Evolutionary conservation across 2,329 filamentous ascomycete species (phyloP), one percentile per base, ranked within the genome.

Genomic region (Fusarium heterosporum): DNA sequence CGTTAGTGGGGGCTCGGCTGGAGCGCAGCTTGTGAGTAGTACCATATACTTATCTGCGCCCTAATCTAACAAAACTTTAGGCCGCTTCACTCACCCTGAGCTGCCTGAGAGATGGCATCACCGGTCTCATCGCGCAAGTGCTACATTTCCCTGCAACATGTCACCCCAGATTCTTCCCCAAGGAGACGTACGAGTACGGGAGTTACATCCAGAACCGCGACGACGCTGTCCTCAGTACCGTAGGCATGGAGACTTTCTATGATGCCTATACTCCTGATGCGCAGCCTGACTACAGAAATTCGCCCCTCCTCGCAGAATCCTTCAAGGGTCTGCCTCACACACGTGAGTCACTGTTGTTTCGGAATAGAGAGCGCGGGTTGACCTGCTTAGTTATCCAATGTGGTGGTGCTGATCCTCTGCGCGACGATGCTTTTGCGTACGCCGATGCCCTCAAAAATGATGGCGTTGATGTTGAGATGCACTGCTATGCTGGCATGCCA

Each of bases 81-180:
- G 71, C 71, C 3, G 68, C 71, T 7, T 61, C 60, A 1, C 53
- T 73, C 4, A 53, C 49, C 3, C 5, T 73, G 0, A 36, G 61
- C 6, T 66, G 61, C 6, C 43, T 61, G 14, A 40, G 48, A 14
- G 22, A 61, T 0, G 55, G 57, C 4, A 53, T 72, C 3, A 64
- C 68, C 3, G 70, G 71, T 2, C 28, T 73, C 8, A 25, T 69
- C 2, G 71, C 71, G 0, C 71, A 73, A 26, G 66, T 70, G 1
- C 22, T 73, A 0, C 59, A 70, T 22, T 72, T 73, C 22, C 66
- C 64, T 8, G 8, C 42, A 6, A 28, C 47, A 7, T 73, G 71
- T n/a, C 71, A 73, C 14, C 71, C 70, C 9, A 72, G 69, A 8
- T 56, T 67, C 43, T 73, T 72, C 22, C 71, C 70, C 0, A 49